Evolutionary conservation across 192 early-diverging fungal species (phyloP).

Genomic region (Podila verticillata): DNA sequence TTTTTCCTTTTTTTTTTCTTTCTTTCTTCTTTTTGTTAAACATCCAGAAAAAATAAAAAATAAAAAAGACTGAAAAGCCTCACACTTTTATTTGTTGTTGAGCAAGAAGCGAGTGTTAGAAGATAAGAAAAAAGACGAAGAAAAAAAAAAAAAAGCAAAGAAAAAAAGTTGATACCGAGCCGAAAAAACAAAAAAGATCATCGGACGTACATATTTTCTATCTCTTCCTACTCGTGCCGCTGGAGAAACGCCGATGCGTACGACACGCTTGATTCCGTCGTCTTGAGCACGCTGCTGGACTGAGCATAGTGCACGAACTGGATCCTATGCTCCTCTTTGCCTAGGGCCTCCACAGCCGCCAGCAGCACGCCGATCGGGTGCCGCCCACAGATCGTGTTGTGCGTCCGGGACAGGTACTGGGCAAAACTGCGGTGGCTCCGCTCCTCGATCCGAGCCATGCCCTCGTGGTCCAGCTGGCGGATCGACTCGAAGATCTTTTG

Average conservation of each 20-base stretch:
- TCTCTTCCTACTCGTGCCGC: not conserved
- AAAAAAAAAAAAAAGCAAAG: not conserved
- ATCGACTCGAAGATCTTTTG: constrained; percentile 80
- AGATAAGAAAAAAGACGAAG: no score
- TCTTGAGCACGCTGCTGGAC: constrained; percentile 60
- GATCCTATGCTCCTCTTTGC: constrained; percentile 37
- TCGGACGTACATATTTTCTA: no score
- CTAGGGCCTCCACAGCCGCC: constrained; percentile 63
- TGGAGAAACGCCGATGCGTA: constrained; percentile 48
- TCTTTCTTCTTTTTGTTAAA: not conserved
- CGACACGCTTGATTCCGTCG: constrained; percentile 38
- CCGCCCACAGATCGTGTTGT: constrained; percentile 96
- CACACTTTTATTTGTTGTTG: not conserved
- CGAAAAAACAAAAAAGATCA: no score
- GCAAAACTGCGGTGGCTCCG: constrained; percentile 69
- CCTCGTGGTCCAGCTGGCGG: constrained; percentile 78
- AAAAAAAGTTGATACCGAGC: not conserved
- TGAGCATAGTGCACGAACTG: constrained; percentile 91
- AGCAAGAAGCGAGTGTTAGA: no score
- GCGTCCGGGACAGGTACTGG: constrained; percentile 76
- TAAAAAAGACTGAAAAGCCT: no score
- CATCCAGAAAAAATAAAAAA: no score
- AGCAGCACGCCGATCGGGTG: constrained; percentile 89
- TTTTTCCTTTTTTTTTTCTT: not conserved
- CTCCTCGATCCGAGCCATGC: constrained; percentile 80